Base-by-base conservation (phyloP, 495 filamentous ascomycete genomes). In the Penicillium flavigenum region DNA sequence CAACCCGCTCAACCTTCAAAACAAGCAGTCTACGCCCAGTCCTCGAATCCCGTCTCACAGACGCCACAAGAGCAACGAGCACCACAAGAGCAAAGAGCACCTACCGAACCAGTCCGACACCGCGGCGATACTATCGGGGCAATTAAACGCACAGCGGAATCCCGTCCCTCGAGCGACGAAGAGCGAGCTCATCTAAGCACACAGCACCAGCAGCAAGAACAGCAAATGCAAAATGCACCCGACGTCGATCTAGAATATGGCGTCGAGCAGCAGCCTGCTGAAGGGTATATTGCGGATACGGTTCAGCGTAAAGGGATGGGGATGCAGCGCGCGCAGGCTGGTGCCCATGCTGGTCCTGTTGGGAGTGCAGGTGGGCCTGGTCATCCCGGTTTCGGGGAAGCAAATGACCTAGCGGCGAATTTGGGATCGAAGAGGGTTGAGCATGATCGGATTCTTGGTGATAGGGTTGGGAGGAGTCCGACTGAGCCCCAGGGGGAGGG, bases 211-310 rank as follows among this genome's bases (percentile, higher is more conserved):
- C 51, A 57, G 9, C 48, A 69, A 17, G 49, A 59, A n/a, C 36
- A 16, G 1, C 22, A 54, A 17, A 31, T 70, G 58, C 60, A 64
- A 20, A 46, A 51, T 55, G 63, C 46, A 49, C 60, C 42, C 16
- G 68, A 66, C 55, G 68, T 75, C 7, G 74, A 78, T 52, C 59
- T 68, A 1, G 81, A 85, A 17, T 79, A 79, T 10, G 84, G 83
- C 5, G 78, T 86, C 57, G 83, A 86, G 76, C 72, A 76, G 24
- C 72, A 79, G 27, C 71, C 76, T 0, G 68, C 70, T 5, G 83
- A 86, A 54, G 84, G 83, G 4, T 72, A 81, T 22, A 80, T 86
- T 38, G 82, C 81, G 2, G 61, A 71, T 24, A 72, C 73, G 0
- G 80, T 83, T 1, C 57, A 75, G 52, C 63, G 73, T 0, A 76